phyloP scores from a whole-genome alignment of 2,329 filamentous ascomycete species.

The Purpureocillium lavendulum region DNA sequence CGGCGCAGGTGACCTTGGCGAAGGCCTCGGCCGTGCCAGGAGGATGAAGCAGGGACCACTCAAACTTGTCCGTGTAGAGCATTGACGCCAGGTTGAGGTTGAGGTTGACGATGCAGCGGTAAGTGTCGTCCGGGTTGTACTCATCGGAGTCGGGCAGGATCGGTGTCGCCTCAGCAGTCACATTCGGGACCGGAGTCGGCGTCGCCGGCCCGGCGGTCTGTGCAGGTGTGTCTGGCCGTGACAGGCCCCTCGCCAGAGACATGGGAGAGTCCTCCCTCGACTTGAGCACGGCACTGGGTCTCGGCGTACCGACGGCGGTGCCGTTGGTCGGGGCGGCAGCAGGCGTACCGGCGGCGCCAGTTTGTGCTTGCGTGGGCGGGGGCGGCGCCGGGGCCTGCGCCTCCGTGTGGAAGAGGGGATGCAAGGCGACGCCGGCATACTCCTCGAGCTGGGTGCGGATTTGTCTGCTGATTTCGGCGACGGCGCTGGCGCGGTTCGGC shows the following conservation, averaged over 20 bases:
- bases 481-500: constrained; percentile 61
- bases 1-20: constrained; percentile 84
- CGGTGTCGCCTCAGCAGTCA: constrained; percentile 63
- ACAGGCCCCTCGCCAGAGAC: constrained; percentile 23
- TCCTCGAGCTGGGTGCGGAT: constrained; percentile 94
- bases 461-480: constrained; percentile 80
- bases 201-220: constrained; percentile 42
- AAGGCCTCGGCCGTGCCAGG: constrained; percentile 89
- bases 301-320: constrained; percentile 17
- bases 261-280: constrained; percentile 30
- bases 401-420: constrained; percentile 76
- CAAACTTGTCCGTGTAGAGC: constrained; percentile 94
- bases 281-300: constrained; percentile 20
- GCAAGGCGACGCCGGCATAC: constrained; percentile 87
- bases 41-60: constrained; percentile 91
- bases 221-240: constrained; percentile 49
- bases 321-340: constrained; percentile 3
- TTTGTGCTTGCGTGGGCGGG: constrained; percentile 9
- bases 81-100: constrained; percentile 88
- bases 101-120: constrained; percentile 83
- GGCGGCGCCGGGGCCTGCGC: constrained; percentile 18
- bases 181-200: constrained; percentile 39
- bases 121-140: constrained; percentile 86
- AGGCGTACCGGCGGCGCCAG: constrained; percentile 5
- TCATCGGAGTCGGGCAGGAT: constrained; percentile 57